Evolutionary conservation across 2,329 filamentous ascomycete genomes (phyloP).

Genomic region (Penicillium sp.): DNA sequence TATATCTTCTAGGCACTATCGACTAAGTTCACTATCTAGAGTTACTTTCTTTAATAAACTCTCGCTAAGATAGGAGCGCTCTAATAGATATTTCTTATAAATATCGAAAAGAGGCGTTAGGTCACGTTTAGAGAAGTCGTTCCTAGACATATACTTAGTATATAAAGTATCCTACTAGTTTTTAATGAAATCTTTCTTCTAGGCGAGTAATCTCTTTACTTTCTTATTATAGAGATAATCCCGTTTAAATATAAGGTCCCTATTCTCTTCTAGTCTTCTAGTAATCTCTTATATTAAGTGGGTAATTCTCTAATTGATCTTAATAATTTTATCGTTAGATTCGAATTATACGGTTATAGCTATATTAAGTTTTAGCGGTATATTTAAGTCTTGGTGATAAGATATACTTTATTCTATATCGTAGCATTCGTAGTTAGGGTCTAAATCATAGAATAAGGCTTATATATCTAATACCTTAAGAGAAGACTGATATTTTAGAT

Average conservation of each 20-base stretch:
- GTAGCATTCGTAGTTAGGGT: conserved; percentile 20
- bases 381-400: conserved; percentile 20
- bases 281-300: conserved; percentile 14
- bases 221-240: conserved; percentile 20
- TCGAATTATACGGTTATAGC: conserved; percentile 14
- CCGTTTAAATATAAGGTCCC: conserved; percentile 7
- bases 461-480: conserved; percentile 23
- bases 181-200: conserved; percentile 14
- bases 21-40: conserved; percentile 20
- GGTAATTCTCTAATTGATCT: conserved; percentile 17
- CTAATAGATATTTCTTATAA: conserved; percentile 22
- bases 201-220: conserved; percentile 15
- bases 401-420: conserved; percentile 25
- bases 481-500: conserved; percentile 21
- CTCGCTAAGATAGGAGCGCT: conserved; percentile 11
- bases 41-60: conserved; percentile 17
- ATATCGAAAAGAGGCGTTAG: too few relatives aligned
- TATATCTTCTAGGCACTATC: conserved; percentile 22
- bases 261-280: conserved; percentile 10
- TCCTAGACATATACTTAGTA: conserved; percentile 20
- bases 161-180: conserved; percentile 22
- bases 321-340: conserved; percentile 10
- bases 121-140: conserved; percentile 20
- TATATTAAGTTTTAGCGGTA: conserved; percentile 16
- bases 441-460: conserved; percentile 19